Conservation (phyloP, 2,329 filamentous ascomycete genomes). For the Phaeosphaeria sp. region DNA sequence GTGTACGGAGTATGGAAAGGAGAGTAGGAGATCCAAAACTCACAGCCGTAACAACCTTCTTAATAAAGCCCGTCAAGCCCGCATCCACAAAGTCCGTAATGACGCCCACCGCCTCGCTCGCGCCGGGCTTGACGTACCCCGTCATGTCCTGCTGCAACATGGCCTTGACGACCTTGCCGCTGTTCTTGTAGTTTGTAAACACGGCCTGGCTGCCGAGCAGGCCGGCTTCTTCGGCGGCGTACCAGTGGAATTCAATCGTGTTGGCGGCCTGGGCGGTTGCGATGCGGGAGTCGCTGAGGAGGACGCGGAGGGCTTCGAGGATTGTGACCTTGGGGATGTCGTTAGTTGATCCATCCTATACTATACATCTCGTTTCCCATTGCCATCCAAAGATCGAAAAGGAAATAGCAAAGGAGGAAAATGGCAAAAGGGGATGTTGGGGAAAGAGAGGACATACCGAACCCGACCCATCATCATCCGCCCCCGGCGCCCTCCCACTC, state of each 20-base stretch:
- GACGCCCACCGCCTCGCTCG: conserved; percentile 83
- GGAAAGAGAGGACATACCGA: no score
- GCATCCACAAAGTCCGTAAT: conserved; percentile 89
- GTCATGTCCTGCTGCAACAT: conserved; percentile 98
- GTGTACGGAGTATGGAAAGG: no score
- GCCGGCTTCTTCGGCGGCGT: conserved; percentile 86
- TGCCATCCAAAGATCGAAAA: no score
- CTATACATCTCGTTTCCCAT: no score
- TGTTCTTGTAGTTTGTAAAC: conserved; percentile 77
- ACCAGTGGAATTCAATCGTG: conserved; percentile 96
- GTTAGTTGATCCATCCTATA: neutral
- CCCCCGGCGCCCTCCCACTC: conserved; percentile 81
- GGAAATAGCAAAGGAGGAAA: no score
- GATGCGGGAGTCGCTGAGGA: conserved; percentile 74
- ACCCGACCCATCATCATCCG: conserved; percentile 90
- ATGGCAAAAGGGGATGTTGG: no score
- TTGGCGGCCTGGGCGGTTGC: conserved; percentile 74
- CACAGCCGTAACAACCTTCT: conserved; percentile 73
- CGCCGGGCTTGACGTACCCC: conserved; percentile 80
- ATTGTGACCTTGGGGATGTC: conserved; percentile 70
- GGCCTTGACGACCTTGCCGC: conserved; percentile 80
- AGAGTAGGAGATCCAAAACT: neutral
- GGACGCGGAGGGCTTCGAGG: conserved; percentile 81
- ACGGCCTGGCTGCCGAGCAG: conserved; percentile 87
- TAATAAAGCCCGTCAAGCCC: conserved; percentile 83